Conservation (phyloP, 257 asterid species). For the Handroanthus guayacan region DNA sequence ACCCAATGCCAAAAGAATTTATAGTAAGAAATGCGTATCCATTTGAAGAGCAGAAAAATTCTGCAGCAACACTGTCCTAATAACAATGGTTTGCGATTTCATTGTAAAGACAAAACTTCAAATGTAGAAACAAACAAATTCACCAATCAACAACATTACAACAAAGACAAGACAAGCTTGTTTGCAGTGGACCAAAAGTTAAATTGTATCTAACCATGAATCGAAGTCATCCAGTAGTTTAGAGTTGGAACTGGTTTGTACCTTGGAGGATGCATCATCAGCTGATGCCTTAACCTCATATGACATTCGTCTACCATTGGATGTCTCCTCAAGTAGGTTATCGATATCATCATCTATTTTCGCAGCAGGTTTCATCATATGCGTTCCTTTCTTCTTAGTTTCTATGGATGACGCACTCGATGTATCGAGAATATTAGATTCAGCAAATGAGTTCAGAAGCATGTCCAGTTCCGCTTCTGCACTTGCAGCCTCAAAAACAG, state of each 20-base stretch:
- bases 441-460: conserved; percentile 77
- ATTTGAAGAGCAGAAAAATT: not conserved
- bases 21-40: not conserved
- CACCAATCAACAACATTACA: conserved; percentile 9
- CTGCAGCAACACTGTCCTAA: not conserved
- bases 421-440: conserved; percentile 45
- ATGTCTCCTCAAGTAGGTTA: conserved; percentile 62
- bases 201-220: conserved; percentile 85
- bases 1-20: too few relatives aligned
- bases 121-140: not conserved
- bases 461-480: conserved; percentile 88
- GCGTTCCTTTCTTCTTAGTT: conserved; percentile 36
- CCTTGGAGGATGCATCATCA: conserved; percentile 29
- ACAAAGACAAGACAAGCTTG: not conserved
- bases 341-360: conserved; percentile 56
- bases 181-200: conserved; percentile 29
- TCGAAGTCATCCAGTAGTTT: conserved; percentile 75
- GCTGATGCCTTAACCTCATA: conserved; percentile 34
- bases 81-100: not conserved
- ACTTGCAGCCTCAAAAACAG: conserved; percentile 54
- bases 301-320: conserved; percentile 30
- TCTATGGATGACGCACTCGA: conserved; percentile 29
- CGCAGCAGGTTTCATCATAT: conserved; percentile 16
- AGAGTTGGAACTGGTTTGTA: conserved; percentile 53
- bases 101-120: not conserved